Base-by-base conservation (phyloP, 2,329 filamentous ascomycete genomes). In the Exophiala lecanii-corni region DNA sequence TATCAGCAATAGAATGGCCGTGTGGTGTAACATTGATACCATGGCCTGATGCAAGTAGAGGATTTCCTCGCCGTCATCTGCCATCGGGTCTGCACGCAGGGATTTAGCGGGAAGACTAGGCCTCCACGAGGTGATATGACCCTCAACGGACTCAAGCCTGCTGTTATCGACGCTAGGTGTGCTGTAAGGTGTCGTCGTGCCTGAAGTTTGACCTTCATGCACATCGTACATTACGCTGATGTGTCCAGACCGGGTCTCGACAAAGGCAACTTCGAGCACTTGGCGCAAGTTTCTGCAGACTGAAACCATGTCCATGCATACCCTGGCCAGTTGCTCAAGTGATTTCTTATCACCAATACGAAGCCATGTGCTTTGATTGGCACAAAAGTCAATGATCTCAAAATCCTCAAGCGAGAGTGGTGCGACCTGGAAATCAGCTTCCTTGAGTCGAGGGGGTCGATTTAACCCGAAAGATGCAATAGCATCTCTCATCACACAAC, bases 401-500 rank as follows among this genome's bases (percentile, higher is more conserved):
- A 96, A 96, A 59, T 96, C 89, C 53, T 79, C 74, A 55, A 91
- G 72, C 9, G 78, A 80, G 39, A 95, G 73, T 86, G 94, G 91
- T 1, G 89, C 87, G 23, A 96, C 89, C 59, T 95, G 86, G 60
- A 87, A 94, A 62, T 96, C 89, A 57, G 91, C 86, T 49, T 89
- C 83, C 72, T 94, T 94, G 65, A 96, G 91, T 41, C 89, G 76
- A 19, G 88, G 94, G 4, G 89, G 89, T 39, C 89, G 79, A 45
- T 89, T 79, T 6, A 15, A 9, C 19, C 9, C 33, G 6, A 35
- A n/a, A 6, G 89, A 96, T 95, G 44, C 89, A 28, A 95, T 75
- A 36, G 89, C 84, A 64, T 96, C 89, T 39, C 89, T 82, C 79
- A 94, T 94, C 59, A 94, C 94, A 51, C 87, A 94, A 23, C 86